Percentiles rank a stretch among this genome's conserved stretches.
Conservation (phyloP, 192 early-diverging fungal species). For the Ambispora gerdemannii region DNA sequence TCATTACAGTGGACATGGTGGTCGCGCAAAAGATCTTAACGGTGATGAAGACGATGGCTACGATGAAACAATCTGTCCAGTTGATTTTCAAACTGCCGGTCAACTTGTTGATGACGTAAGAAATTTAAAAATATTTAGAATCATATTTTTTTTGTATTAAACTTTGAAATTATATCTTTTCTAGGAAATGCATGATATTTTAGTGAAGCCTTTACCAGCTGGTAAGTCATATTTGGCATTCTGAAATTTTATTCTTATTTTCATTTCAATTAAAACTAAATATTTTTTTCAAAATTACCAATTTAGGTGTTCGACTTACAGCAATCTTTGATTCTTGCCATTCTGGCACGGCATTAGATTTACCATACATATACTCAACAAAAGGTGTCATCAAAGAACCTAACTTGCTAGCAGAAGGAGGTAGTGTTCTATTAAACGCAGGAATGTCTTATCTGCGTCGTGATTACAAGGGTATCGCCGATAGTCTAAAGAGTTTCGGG, state of each 20-base stretch:
- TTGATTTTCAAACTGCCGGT: slow-evolving; percentile 51
- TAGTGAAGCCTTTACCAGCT: slow-evolving; percentile 64
- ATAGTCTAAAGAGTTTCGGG: slow-evolving; percentile 45
- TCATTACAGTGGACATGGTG: slow-evolving; percentile 81
- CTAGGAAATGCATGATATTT: slow-evolving; percentile 63
- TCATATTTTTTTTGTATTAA: neutral
- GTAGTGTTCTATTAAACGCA: slow-evolving; percentile 42
- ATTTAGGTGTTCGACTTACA: slow-evolving; percentile 64
- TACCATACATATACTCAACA: slow-evolving; percentile 76
- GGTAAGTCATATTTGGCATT: slow-evolving; percentile 14
- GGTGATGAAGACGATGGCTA: slow-evolving; percentile 78
- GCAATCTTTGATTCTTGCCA: slow-evolving; percentile 86
- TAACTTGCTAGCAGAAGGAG: slow-evolving; percentile 46
- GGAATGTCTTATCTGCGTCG: slow-evolving; percentile 50
- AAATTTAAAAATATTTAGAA: neutral
- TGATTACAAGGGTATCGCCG: slow-evolving; percentile 40
- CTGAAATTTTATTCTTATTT: neutral
- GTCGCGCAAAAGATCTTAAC: slow-evolving; percentile 49
- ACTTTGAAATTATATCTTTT: neutral
- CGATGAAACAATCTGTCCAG: slow-evolving; percentile 78
- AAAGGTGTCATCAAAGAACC: slow-evolving; percentile 54
- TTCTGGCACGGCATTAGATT: slow-evolving; percentile 76
- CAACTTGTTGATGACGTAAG: slow-evolving; percentile 67
- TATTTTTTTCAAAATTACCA: slow-evolving; percentile 46
- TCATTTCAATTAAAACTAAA: neutral